Percentiles rank a stretch among this genome's conserved stretches.
Conservation (phyloP, 331 rosid species). For the Malus hybrid region DNA sequence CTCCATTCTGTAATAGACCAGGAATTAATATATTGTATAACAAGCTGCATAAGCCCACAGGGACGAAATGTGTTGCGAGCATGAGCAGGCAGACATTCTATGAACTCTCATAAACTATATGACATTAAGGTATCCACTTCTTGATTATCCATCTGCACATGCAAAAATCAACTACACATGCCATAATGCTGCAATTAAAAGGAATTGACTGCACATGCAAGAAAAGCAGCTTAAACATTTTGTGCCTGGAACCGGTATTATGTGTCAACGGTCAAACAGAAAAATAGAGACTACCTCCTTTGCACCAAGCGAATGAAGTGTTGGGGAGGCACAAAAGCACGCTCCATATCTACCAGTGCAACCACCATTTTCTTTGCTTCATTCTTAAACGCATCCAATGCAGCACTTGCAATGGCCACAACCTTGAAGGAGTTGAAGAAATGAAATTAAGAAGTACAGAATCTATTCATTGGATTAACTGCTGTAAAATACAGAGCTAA, state of each 20-base stretch:
- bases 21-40: background rate
- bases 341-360: conserved; percentile 96
- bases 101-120: background rate
- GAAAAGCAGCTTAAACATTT: background rate
- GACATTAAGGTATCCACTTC: background rate
- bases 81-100: background rate
- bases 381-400: conserved; percentile 72
- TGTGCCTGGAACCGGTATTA: background rate
- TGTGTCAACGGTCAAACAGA: background rate
- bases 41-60: background rate
- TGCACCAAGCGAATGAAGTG: conserved; percentile 96
- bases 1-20: conserved; percentile 65
- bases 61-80: background rate
- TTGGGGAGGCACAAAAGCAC: conserved; percentile 99
- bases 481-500: background rate
- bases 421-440: conserved; percentile 29
- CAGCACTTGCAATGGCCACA: conserved; percentile 84
- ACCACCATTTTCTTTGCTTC: conserved; percentile 95
- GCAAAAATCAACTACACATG: background rate
- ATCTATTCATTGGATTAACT: background rate
- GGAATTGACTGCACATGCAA: background rate
- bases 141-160: background rate
- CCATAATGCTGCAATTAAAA: background rate
- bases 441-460: background rate
- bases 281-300: conserved; percentile 54